Evolutionary conservation across 345 rosid genomes (phyloP).

Genomic region (Aquilaria malaccensis): DNA sequence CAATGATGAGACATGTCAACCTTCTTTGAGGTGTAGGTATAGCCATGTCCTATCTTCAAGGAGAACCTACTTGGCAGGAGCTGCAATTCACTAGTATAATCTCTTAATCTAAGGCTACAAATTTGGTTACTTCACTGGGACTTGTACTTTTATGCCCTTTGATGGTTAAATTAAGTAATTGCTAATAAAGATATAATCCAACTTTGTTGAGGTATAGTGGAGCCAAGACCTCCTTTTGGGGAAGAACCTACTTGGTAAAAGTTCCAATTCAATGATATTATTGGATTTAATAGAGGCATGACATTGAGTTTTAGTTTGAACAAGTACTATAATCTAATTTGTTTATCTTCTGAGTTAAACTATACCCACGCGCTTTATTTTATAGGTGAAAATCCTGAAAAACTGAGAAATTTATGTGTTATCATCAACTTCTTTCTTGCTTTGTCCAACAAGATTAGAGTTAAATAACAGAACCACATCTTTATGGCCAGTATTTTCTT

Average conservation of each 20-base stretch:
- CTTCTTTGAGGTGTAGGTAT: too few relatives aligned
- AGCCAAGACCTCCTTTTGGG: constrained; percentile 47
- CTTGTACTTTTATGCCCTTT: neutral
- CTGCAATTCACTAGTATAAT: constrained; percentile 11
- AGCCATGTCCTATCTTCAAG: neutral
- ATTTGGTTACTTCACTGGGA: neutral
- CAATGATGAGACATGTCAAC: too few relatives aligned
- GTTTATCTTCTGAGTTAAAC: constrained; percentile 33
- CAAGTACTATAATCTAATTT: neutral
- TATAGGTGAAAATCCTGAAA: constrained; percentile 36
- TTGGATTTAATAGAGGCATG: constrained; percentile 45
- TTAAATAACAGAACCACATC: constrained; percentile 57
- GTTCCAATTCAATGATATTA: constrained; percentile 27
- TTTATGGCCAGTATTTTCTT: too few relatives aligned
- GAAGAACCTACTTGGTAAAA: constrained; percentile 53
- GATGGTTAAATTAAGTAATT: neutral
- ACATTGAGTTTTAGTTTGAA: neutral
- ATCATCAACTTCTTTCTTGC: constrained; percentile 62
- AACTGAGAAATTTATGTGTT: constrained; percentile 46
- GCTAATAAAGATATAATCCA: constrained; percentile 40
- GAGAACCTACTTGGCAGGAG: constrained; percentile 33
- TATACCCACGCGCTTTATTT: constrained; percentile 18
- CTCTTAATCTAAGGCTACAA: constrained; percentile 25
- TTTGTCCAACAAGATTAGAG: constrained; percentile 35
- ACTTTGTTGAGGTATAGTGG: constrained; percentile 42